Evolutionary conservation across 2,329 filamentous ascomycete genomes (phyloP).

Genomic region (Pseudogymnoascus sp.): DNA sequence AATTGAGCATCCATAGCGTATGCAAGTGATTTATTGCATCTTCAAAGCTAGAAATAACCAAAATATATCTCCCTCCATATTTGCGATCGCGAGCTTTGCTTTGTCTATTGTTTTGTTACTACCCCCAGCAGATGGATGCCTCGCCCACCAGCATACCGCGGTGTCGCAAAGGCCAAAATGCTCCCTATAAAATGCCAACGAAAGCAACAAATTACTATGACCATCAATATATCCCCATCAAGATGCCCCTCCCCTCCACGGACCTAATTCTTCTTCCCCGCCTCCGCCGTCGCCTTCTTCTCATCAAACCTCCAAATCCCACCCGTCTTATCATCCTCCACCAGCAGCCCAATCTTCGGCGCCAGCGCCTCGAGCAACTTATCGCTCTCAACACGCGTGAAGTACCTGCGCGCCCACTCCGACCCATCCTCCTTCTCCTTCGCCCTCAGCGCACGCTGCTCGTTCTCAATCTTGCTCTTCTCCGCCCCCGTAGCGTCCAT

Average conservation of each 20-base stretch:
- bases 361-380: slow-evolving; percentile 34
- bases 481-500: slow-evolving; percentile 71
- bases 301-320: slow-evolving; percentile 62
- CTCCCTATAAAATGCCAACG: slow-evolving; percentile 2
- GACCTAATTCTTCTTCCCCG: background rate
- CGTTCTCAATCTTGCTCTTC: slow-evolving; percentile 84
- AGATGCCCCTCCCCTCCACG: background rate
- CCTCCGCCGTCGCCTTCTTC: slow-evolving; percentile 19
- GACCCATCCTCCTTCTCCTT: slow-evolving; percentile 66
- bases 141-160: background rate
- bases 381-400: slow-evolving; percentile 47
- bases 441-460: slow-evolving; percentile 68
- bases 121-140: background rate
- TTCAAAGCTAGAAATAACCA: background rate
- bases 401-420: slow-evolving; percentile 79
- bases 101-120: background rate
- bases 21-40: background rate
- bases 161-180: background rate
- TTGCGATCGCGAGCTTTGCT: background rate
- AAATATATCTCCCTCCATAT: background rate
- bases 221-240: background rate
- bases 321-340: slow-evolving; percentile 54
- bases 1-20: background rate
- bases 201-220: background rate
- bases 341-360: slow-evolving; percentile 30